Base-by-base conservation (phyloP, 1,284 basidiomycete species). In the Chalciporus sp. region DNA sequence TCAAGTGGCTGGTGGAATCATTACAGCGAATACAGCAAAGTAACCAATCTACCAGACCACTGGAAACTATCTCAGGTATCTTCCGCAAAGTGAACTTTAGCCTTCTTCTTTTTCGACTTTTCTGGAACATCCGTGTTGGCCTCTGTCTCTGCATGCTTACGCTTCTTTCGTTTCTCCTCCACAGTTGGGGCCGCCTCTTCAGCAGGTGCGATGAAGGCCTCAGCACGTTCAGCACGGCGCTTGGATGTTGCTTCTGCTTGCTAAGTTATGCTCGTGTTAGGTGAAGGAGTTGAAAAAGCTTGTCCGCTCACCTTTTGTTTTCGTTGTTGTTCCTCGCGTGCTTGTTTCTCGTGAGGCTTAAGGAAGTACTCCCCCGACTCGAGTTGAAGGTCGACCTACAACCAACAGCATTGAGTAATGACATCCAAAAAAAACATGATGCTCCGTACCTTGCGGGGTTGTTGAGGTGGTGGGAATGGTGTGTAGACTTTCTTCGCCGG, bases 301-400 rank as follows among this genome's bases (percentile, higher is more conserved):
- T 48, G 19, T 31, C n/a, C 47, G 82, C 83, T 78, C 58, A 85
- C 90, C 81, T 88, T 89, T 73, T 90, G 80, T 72, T 84, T 86
- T 68, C 85, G 74, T 69, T 80, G 76, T 58, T 80, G 80, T 26
- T 79, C 75, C 63, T 90, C 86, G 51, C 81, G 77, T 23, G 82
- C 82, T 60, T 85, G 84, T 75, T 89, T 94, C 71, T 94, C 88
- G 55, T 83, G 80, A 8, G 90, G 78, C 71, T 96, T 96, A 76
- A 98, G 87, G 81, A 98, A 99, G 72, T 98, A 98, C 71, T 98
- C 96, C 75, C 96, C 96, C 5, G 90, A 92, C 70, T 98, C 95
- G 61, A 99, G 80, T 79, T 98, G 91, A 52, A 95, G 71, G 72
- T 99, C 96, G 68, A 98, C 80, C 88, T 91, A 60, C 7, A 55